phyloP scores from a whole-genome alignment of 2,329 filamentous ascomycete genomes.

The Epichloe typhina region DNA sequence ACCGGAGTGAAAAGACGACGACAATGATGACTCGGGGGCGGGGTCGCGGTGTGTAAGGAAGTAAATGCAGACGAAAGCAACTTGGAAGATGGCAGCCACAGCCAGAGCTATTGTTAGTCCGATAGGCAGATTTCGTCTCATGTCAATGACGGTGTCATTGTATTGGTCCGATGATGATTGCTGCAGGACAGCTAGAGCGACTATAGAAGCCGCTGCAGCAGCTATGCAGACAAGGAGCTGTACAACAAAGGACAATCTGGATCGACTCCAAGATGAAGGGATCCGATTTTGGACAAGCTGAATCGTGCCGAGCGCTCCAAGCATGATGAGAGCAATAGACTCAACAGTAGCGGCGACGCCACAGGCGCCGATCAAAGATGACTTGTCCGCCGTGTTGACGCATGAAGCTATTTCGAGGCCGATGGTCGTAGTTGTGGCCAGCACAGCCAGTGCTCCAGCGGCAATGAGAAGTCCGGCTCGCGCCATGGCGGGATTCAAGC shows the following conservation, averaged over 20 bases:
- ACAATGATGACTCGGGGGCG: constrained; percentile 5
- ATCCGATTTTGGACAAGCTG: constrained; percentile 11
- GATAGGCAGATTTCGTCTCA: constrained; percentile 24
- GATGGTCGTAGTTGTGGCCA: constrained; percentile 9
- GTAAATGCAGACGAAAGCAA: constrained; percentile 33
- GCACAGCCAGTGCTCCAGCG: constrained; percentile 9
- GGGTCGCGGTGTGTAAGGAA: constrained; percentile 25
- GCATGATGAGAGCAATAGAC: constrained; percentile 13
- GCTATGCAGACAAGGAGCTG: constrained; percentile 28
- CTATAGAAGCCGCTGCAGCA: constrained; percentile 32
- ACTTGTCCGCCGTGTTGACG: constrained; percentile 2
- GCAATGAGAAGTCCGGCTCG: constrained; percentile 4
- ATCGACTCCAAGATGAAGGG: constrained; percentile 12
- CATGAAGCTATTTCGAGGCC: constrained; percentile 10
- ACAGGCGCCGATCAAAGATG: constrained; percentile 8
- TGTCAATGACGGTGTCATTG: constrained; percentile 1
- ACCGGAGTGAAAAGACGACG: constrained; percentile 18
- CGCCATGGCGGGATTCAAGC: constrained; percentile 6
- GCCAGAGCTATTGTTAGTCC: constrained; percentile 32
- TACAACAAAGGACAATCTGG: constrained; percentile 14
- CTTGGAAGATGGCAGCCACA: constrained; percentile 31
- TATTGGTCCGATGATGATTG: constrained; percentile 11
- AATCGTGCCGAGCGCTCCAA: constrained; percentile 22
- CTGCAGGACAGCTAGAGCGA: constrained; percentile 27
- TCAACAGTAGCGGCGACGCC: constrained; percentile 17